Evolutionary conservation across 805 yeast species (phyloP).

Genomic region (Yarrowia deformans): DNA sequence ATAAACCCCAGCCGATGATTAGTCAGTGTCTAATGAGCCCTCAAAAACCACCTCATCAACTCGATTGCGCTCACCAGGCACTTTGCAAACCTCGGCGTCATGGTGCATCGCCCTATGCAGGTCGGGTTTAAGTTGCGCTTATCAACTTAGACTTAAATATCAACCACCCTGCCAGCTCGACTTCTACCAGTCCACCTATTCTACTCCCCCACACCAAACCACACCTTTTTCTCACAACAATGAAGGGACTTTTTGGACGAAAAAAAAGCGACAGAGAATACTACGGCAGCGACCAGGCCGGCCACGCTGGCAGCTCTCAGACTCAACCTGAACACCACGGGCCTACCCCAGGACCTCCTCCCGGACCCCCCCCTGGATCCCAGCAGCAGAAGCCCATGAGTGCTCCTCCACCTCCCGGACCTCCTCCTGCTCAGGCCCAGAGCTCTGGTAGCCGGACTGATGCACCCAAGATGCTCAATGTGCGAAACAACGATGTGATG

Average conservation of each 20-base stretch:
- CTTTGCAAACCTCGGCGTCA: neutral
- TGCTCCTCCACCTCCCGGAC: conserved; percentile 8
- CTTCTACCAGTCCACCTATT: neutral
- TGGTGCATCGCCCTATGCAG: conserved; percentile 28
- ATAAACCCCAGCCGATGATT: too few species aligned
- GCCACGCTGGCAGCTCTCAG: conserved; percentile 1
- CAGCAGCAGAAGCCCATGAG: conserved; percentile 29
- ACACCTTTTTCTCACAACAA: neutral
- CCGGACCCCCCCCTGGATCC: conserved; percentile 6
- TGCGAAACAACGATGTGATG: conserved; percentile 45
- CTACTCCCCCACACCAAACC: neutral
- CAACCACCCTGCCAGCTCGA: conserved; percentile 16
- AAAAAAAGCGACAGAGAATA: conserved; percentile 34
- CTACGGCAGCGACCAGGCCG: conserved; percentile 28
- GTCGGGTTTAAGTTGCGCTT: conserved; percentile 3
- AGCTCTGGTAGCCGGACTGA: conserved; percentile 17
- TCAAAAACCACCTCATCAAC: neutral
- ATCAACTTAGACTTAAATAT: conserved; percentile 28
- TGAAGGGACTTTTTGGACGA: conserved; percentile 30
- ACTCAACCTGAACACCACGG: conserved; percentile 22
- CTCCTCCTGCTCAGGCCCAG: conserved; percentile 31
- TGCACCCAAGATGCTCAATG: conserved; percentile 46
- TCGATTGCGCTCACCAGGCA: neutral
- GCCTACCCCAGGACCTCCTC: conserved; percentile 26
- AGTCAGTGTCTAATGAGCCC: neutral